Evolutionary conservation across 2,329 filamentous ascomycete species (phyloP).

Genomic region (Ceratocystis destructans): DNA sequence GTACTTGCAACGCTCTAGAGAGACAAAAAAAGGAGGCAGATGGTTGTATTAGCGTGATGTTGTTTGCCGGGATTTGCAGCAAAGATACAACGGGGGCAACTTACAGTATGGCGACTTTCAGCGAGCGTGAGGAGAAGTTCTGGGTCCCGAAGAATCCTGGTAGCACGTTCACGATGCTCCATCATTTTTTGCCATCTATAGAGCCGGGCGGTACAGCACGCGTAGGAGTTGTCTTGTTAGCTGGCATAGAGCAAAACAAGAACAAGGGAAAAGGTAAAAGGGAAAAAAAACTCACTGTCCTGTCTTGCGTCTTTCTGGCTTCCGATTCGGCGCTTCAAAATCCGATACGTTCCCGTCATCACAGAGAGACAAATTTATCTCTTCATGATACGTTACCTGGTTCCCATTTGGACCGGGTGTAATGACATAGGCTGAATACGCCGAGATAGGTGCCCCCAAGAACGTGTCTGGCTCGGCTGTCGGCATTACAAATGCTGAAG

Average conservation of each 20-base stretch:
- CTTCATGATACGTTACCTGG: too few species aligned
- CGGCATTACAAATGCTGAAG: too few species aligned
- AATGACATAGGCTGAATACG: too few species aligned
- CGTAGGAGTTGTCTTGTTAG: background rate
- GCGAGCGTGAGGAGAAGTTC: conserved; percentile 48
- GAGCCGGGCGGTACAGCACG: background rate
- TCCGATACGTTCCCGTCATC: too few species aligned
- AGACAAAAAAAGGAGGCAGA: background rate
- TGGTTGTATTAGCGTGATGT: background rate
- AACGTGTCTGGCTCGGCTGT: too few species aligned
- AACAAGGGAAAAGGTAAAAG: background rate
- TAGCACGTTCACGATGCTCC: background rate
- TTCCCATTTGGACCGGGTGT: too few species aligned
- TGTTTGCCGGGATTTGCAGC: background rate
- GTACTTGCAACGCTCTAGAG: conserved; percentile 41
- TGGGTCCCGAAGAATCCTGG: conserved; percentile 39
- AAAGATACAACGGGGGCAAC: conserved; percentile 20
- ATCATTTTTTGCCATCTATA: background rate
- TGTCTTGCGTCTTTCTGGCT: too few species aligned
- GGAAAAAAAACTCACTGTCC: background rate
- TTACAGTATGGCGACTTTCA: conserved; percentile 39
- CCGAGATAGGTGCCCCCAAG: too few species aligned
- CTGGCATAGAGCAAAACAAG: background rate
- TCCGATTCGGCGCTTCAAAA: too few species aligned
- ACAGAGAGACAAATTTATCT: too few species aligned